Base-by-base conservation (phyloP, 2,329 filamentous ascomycete genomes). In the Xylariaceae sp. region DNA sequence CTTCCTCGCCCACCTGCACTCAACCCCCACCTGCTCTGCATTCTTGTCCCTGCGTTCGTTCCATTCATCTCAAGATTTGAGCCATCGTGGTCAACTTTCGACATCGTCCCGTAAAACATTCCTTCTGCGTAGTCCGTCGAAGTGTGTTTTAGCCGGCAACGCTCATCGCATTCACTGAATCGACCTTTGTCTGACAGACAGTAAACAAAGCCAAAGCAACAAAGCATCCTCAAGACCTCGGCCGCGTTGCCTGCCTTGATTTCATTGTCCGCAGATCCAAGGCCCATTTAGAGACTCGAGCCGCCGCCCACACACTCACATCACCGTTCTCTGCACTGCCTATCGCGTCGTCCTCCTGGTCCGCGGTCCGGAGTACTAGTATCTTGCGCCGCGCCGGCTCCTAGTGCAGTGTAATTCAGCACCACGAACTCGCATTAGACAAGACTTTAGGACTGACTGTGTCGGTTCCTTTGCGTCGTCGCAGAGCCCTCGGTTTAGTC, bases 341-440 rank as follows among this genome's bases (percentile, higher is more conserved):
- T 48, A 64, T 59, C 63, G 15, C 23, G 23, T 30, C 5, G 23
- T 30, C 23, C 23, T 30, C 23, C 23, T 30, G 23, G 23, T 30
- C 23, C 23, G 23, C 23, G 23, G 23, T 30, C 49, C 58, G 34
- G 37, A 42, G 9, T 54, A 18, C 48, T 58, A 62, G 61, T 65
- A 58, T 52, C 64, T 62, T 59, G 60, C 65, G 63, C 66, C 66
- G 67, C 70, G 70, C 71, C 42, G 67, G 70, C 68, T 66, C 67
- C 68, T 68, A 67, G 69, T 71, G 70, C 68, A 68, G 70, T 73
- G 71, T 70, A 69, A 64, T 59, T 65, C 66, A 65, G 60, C 62
- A 51, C 64, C 52, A 67, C 66, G 65, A 69, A 56, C 62, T 60
- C 63, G 65, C 66, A 62, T 67, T 68, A 71, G 67, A 71, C 61